These are phyloP conservation scores for Eimeria mitis DNA, from an alignment of 169 alveolate genomes.

Conservation along the genomic window DNA sequence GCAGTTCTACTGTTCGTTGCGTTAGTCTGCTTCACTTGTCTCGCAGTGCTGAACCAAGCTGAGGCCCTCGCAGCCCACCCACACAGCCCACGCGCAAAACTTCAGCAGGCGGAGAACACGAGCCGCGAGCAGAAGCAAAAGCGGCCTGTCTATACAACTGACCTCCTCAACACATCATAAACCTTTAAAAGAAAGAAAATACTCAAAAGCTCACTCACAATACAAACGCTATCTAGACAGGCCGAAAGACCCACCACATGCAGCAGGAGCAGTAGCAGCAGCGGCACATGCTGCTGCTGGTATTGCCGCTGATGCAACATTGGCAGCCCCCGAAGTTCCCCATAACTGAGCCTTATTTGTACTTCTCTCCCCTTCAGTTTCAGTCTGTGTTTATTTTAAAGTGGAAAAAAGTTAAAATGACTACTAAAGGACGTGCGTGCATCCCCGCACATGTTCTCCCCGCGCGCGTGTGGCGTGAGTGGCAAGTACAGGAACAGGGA, in stretches of 20 bases:
- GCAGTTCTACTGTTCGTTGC: background rate
- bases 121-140: slow-evolving; percentile 30
- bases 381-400: background rate
- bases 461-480: background rate
- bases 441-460: background rate
- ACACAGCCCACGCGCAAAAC: background rate
- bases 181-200: slow-evolving; percentile 36
- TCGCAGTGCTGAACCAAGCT: background rate
- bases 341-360: background rate
- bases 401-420: background rate
- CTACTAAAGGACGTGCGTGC: background rate
- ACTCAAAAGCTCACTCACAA: background rate
- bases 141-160: slow-evolving; percentile 8
- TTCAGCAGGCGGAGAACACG: slow-evolving; percentile 13
- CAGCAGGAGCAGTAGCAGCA: slow-evolving; percentile 42
- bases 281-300: slow-evolving; percentile 16
- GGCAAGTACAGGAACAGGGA: background rate
- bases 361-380: background rate
- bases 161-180: slow-evolving; percentile 18
- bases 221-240: background rate
- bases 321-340: background rate
- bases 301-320: background rate
- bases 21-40: background rate
- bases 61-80: slow-evolving; percentile 7
- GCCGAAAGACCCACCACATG: slow-evolving; percentile 11